Evolutionary conservation across 352 stramenopile species (phyloP), one percentile per base, ranked within the genome.

Genomic region (Salisapilia sapeloensis): DNA sequence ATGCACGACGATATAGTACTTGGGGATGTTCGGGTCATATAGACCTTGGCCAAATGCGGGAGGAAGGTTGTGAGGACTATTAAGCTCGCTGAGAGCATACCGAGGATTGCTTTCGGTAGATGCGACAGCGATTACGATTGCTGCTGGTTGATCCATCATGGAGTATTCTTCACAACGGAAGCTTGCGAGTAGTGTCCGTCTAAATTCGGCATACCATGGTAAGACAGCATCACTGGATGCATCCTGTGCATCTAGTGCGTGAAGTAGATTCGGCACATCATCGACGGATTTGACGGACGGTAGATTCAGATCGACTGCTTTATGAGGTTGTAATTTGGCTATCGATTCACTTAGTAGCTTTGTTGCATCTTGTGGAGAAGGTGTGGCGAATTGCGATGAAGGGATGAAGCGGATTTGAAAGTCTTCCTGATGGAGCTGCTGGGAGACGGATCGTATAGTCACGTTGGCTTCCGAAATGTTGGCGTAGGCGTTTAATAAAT

Each of bases 1-100:
- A 35, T 95, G 82, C 16, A 95, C 24, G 11, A 95, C 57, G n/a
- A 95, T 42, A 42, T 84, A 93, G 37, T 83, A 91, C 40, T 89
- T 85, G 10, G 76, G 64, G 9, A 92, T 37, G 20, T 62, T 74
- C 4, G 60, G 44, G 39, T 92, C 77, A 38, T 90, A 93, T 2
- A 86, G 38, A 5, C 69, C 75, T 36, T 80, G 52, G 9, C 72
- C 53, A 35, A 91, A 91, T 11, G 61, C 51, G 0, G 36, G 17
- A 0, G 75, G 75, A 0, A 91, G 42, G 24, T 65, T 56, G 23
- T 50, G 50, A 12, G 60, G 35, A 2, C 53, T 28, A 1, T 42
- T 52, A 31, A 90, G 60, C 33, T 81, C 52, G 37, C 86, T 56
- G 29, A 91, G 82, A 41, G 59, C 64, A 20, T 75, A 50, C 20